Percentiles rank a stretch among this genome's conserved stretches.
Evolutionary conservation across 352 stramenopile species (phyloP).

Genomic region (Globisporangium perplexum): DNA sequence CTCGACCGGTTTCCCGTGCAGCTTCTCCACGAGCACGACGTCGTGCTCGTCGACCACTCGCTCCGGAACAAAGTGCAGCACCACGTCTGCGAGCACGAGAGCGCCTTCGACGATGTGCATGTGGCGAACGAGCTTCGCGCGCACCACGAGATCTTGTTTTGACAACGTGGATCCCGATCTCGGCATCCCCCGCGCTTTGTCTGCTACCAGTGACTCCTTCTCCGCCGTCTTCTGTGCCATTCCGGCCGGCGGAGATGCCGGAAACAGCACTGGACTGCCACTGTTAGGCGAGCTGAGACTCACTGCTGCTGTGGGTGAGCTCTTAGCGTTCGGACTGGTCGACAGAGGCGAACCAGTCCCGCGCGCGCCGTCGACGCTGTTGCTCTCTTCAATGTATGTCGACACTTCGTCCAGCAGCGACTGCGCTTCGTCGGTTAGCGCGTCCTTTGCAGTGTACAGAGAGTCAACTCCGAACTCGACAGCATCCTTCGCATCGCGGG

Average conservation of each 20-base stretch:
- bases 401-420: conserved; percentile 56
- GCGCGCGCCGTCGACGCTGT: background rate
- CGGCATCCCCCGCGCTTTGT: background rate
- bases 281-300: background rate
- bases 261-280: background rate
- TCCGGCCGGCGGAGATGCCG: background rate
- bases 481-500: conserved; percentile 67
- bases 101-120: conserved; percentile 70
- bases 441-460: conserved; percentile 66
- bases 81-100: conserved; percentile 41
- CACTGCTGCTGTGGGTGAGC: background rate
- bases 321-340: background rate
- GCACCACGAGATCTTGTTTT: conserved; percentile 26
- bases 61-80: conserved; percentile 58
- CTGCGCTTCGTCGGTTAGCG: conserved; percentile 60
- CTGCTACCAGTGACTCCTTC: background rate
- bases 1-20: conserved; percentile 28
- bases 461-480: conserved; percentile 71
- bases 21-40: conserved; percentile 45
- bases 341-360: background rate
- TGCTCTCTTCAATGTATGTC: conserved; percentile 38
- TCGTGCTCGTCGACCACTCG: conserved; percentile 76
- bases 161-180: conserved; percentile 8
- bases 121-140: conserved; percentile 66
- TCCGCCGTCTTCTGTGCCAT: background rate